Evolutionary conservation across 441 rosid species (phyloP).

Genomic region (Raphanus hybrid): DNA sequence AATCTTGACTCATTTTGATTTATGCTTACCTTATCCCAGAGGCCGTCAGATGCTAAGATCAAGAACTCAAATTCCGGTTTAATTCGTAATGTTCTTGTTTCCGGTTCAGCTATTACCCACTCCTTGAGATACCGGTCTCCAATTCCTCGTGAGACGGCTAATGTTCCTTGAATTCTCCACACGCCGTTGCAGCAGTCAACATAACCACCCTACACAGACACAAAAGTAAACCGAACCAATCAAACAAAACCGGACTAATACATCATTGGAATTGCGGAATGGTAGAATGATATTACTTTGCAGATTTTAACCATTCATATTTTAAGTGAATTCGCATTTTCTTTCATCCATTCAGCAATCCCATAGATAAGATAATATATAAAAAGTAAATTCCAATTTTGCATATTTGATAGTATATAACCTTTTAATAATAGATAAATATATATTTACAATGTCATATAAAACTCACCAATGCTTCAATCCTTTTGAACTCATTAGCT

Average conservation of each 20-base stretch:
- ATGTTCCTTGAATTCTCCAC: slow-evolving; percentile 91
- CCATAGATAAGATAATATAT: neutral
- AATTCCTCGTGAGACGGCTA: slow-evolving; percentile 87
- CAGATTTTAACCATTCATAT: neutral
- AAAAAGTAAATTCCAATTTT: neutral
- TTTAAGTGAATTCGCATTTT: neutral
- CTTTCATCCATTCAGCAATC: neutral
- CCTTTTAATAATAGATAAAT: neutral
- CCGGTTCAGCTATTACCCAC: slow-evolving; percentile 91
- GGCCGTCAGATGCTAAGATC: slow-evolving; percentile 91
- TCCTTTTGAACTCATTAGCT: slow-evolving; percentile 68
- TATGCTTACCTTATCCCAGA: slow-evolving; percentile 85
- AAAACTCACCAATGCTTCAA: slow-evolving; percentile 64
- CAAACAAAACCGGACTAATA: slow-evolving; percentile 19
- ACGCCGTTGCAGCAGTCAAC: slow-evolving; percentile 72
- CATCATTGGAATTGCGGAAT: neutral
- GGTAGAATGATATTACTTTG: neutral
- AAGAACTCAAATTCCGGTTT: slow-evolving; percentile 70
- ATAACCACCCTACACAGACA: slow-evolving; percentile 78
- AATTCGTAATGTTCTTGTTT: slow-evolving; percentile 57
- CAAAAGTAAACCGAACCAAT: slow-evolving; percentile 22
- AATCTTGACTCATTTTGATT: neutral
- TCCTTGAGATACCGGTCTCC: slow-evolving; percentile 77
- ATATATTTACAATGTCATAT: neutral
- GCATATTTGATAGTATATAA: neutral